Conservation (phyloP, 371 early-diverging fungal genomes). For the Apophysomyces sp. region DNA sequence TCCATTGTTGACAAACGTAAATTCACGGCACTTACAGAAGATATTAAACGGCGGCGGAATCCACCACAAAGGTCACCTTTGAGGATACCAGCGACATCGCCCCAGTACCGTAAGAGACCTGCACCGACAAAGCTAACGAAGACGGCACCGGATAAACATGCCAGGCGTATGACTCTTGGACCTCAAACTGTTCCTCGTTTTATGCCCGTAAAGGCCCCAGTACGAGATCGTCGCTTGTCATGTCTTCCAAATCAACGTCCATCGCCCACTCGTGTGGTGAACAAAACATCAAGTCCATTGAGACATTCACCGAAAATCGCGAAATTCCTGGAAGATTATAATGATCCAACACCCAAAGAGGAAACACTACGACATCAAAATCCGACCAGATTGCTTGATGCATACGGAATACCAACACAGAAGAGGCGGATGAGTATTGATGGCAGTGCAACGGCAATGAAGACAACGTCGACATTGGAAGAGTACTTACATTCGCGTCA, state of each 20-base stretch:
- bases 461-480: conserved; percentile 8
- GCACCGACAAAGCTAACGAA: neutral
- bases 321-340: conserved; percentile 15
- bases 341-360: neutral
- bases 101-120: conserved; percentile 10
- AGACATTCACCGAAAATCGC: conserved; percentile 7
- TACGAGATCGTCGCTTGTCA: conserved; percentile 5
- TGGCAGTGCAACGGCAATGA: neutral
- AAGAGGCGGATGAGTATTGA: conserved; percentile 12
- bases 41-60: conserved; percentile 13
- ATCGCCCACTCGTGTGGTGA: neutral
- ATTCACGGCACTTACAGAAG: conserved; percentile 26
- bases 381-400: conserved; percentile 12
- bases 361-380: conserved; percentile 7
- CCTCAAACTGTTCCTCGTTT: conserved; percentile 12
- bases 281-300: conserved; percentile 8
- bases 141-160: conserved; percentile 13
- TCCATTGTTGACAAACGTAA: conserved; percentile 30
- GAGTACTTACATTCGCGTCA: conserved; percentile 10
- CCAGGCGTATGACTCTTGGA: conserved; percentile 20
- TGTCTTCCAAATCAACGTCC: conserved; percentile 7
- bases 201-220: conserved; percentile 2
- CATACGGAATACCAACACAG: conserved; percentile 20
- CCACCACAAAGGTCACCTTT: conserved; percentile 5
- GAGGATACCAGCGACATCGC: neutral